Percentiles rank a stretch among this genome's conserved stretches.
Evolutionary conservation across 306 rosid species (phyloP).

Genomic region (Acacia melanoxylon): DNA sequence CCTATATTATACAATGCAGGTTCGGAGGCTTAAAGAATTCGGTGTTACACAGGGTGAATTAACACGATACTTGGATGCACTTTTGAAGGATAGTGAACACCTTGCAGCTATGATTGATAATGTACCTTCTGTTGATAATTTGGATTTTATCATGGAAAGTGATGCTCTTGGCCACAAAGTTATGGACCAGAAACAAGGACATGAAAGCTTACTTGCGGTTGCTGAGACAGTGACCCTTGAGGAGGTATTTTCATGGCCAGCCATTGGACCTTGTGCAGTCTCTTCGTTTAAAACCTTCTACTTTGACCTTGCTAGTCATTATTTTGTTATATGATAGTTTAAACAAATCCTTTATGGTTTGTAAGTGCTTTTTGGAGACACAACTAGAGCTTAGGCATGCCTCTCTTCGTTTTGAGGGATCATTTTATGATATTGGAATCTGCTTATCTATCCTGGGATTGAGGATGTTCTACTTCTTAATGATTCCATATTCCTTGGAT

Average conservation of each 20-base stretch:
- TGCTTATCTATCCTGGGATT: conserved; percentile 18
- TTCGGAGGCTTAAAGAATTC: conserved; percentile 91
- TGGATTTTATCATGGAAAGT: conserved; percentile 99
- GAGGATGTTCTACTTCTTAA: background rate
- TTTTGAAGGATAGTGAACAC: conserved; percentile 96
- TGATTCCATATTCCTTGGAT: conserved; percentile 26
- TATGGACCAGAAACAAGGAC: conserved; percentile 99
- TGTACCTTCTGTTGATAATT: conserved; percentile 96
- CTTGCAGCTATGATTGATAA: conserved; percentile 98
- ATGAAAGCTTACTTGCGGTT: conserved; percentile 88
- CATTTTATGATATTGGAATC: conserved; percentile 13
- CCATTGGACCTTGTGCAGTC: conserved; percentile 18
- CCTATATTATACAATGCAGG: conserved; percentile 51
- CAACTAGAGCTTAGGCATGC: conserved; percentile 13
- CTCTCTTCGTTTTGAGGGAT: background rate
- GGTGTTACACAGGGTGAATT: conserved; percentile 99
- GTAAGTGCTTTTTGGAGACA: conserved; percentile 13
- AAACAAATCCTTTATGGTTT: background rate
- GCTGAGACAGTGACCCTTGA: conserved; percentile 93
- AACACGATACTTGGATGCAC: conserved; percentile 93
- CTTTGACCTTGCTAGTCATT: conserved; percentile 16
- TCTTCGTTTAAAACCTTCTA: background rate
- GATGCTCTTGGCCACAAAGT: conserved; percentile 94
- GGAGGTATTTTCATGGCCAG: conserved; percentile 58
- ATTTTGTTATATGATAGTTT: background rate